Percentiles rank a stretch among this genome's conserved stretches.
These are phyloP conservation scores for Berkeleyomyces basicola DNA, from an alignment of 2,329 filamentous ascomycete genomes.

Conservation along the genomic window DNA sequence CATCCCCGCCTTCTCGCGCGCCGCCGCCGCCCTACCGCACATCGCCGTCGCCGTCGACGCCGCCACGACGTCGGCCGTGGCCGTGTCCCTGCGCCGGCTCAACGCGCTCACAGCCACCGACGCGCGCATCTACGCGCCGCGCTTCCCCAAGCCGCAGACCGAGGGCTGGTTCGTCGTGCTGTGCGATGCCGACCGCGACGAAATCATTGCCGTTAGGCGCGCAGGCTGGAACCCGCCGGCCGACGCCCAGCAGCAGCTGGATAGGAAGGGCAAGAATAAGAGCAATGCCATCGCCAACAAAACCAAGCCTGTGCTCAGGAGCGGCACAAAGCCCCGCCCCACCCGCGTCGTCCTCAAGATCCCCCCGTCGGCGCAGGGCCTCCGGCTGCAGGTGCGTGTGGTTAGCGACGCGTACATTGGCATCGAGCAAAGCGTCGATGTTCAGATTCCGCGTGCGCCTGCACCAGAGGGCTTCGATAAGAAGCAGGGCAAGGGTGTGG, in stretches of 20 bases:
- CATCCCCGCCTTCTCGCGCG: constrained; percentile 36
- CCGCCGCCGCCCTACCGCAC: constrained; percentile 50
- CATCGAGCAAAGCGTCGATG: constrained; percentile 39
- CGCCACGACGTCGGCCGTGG: constrained; percentile 29
- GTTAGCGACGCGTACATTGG: constrained; percentile 80
- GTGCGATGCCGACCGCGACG: constrained; percentile 48
- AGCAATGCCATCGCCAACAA: neutral
- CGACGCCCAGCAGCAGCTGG: constrained; percentile 6
- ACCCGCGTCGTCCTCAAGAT: constrained; percentile 5
- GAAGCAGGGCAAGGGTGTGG: constrained; percentile 11
- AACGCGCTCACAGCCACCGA: constrained; percentile 51
- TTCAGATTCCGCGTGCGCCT: constrained; percentile 36
- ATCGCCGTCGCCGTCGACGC: constrained; percentile 40
- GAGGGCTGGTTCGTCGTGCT: constrained; percentile 86
- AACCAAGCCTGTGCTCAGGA: neutral
- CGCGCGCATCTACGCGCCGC: constrained; percentile 66
- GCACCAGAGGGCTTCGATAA: constrained; percentile 14
- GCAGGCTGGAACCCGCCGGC: constrained; percentile 46
- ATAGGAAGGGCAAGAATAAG: neutral
- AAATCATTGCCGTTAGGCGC: constrained; percentile 74
- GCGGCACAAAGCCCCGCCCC: constrained; percentile 5
- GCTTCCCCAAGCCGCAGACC: constrained; percentile 84
- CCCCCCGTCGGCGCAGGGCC: constrained; percentile 30
- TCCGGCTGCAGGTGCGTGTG: constrained; percentile 56
- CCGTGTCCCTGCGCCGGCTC: constrained; percentile 44